Conservation (phyloP, 257 asterid species). For the Penstemon eatonii region DNA sequence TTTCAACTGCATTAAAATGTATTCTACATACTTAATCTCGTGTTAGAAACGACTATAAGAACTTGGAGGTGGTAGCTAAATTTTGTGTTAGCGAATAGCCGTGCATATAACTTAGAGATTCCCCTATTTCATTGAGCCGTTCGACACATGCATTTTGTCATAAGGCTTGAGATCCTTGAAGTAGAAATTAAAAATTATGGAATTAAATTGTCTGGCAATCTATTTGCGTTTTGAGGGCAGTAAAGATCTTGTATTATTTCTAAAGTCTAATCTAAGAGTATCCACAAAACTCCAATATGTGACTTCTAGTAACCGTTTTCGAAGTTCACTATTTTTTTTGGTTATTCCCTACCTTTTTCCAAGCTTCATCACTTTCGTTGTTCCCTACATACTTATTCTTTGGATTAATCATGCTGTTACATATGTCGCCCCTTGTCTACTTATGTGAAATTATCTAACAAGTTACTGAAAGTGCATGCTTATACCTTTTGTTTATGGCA, state of each 20-base stretch:
- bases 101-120: background rate
- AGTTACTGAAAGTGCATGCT: background rate
- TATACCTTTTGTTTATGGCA: conserved; percentile 36
- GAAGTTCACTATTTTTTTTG: background rate
- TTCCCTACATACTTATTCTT: conserved; percentile 1
- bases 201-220: too few relatives aligned
- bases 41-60: too few relatives aligned
- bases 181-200: too few relatives aligned
- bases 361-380: background rate
- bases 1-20: too few relatives aligned
- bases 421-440: background rate
- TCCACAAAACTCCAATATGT: background rate
- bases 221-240: background rate
- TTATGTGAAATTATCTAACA: background rate
- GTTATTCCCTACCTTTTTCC: background rate
- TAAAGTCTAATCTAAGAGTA: background rate
- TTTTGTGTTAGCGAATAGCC: conserved; percentile 1
- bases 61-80: too few relatives aligned
- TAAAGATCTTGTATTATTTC: background rate
- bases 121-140: background rate
- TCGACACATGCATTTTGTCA: background rate
- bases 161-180: background rate
- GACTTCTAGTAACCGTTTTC: conserved; percentile 1
- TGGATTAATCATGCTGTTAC: background rate
- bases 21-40: too few relatives aligned